These are phyloP conservation scores for Pythium monospermum DNA, from an alignment of 352 stramenopile species.

Conservation along the genomic window DNA sequence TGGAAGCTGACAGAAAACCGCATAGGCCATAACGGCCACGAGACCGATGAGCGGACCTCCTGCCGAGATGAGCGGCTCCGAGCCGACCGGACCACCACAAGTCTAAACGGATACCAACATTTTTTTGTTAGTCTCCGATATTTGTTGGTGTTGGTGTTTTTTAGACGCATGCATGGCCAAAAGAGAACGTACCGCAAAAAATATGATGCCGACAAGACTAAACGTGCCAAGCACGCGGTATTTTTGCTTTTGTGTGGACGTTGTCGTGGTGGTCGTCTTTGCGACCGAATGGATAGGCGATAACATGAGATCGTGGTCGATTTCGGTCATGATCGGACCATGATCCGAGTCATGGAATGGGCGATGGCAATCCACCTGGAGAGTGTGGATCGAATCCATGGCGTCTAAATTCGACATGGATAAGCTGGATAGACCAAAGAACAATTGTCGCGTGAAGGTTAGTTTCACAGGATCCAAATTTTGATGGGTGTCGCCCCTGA, in stretches of 20 bases:
- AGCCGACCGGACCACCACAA: conserved; percentile 21
- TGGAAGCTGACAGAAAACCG: conserved; percentile 79
- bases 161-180: background rate
- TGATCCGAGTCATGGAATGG: background rate
- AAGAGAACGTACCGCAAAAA: conserved; percentile 13
- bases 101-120: background rate
- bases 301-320: conserved; percentile 2
- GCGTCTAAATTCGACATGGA: conserved; percentile 1
- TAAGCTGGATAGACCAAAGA: background rate
- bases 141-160: background rate
- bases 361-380: background rate
- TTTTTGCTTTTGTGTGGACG: background rate
- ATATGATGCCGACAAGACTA: conserved; percentile 22
- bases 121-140: background rate
- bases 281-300: conserved; percentile 3
- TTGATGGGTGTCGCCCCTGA: background rate
- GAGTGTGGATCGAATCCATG: conserved; percentile 4
- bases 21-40: conserved; percentile 67
- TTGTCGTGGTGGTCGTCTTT: background rate
- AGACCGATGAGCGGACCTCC: conserved; percentile 53
- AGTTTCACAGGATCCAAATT: background rate
- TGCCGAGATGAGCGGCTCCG: conserved; percentile 18
- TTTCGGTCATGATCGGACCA: background rate
- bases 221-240: conserved; percentile 24
- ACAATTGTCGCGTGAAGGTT: background rate